Percentiles rank a stretch among this genome's conserved stretches.
Conservation (phyloP, 495 filamentous ascomycete genomes). For the Massariosphaeria phaeospora region DNA sequence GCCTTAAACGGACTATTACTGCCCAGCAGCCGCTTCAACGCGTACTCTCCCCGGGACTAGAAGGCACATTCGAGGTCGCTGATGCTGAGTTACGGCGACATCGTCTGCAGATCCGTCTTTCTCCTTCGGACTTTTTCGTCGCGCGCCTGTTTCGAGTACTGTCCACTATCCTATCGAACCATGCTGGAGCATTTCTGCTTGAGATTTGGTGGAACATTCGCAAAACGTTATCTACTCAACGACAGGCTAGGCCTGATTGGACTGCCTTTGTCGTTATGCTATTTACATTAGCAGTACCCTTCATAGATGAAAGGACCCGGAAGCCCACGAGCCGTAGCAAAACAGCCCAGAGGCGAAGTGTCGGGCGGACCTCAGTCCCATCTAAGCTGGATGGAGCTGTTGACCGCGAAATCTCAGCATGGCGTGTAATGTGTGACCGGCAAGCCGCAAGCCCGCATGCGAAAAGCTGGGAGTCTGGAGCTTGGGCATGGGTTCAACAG, state of each 20-base stretch:
- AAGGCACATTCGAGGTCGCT: constrained; percentile 24
- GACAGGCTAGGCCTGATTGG: constrained; percentile 65
- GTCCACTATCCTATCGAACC: constrained; percentile 35
- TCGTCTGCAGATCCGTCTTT: constrained; percentile 17
- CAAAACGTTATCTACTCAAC: constrained; percentile 53
- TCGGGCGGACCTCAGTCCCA: neutral
- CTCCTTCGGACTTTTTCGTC: constrained; percentile 18
- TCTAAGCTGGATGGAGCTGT: constrained; percentile 1
- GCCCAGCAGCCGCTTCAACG: constrained; percentile 3
- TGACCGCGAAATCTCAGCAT: constrained; percentile 10
- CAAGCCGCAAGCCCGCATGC: constrained; percentile 8
- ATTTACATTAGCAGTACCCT: constrained; percentile 52
- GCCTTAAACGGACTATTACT: constrained; percentile 23
- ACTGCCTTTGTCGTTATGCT: constrained; percentile 68
- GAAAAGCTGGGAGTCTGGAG: constrained; percentile 20
- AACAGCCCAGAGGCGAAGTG: constrained; percentile 4
- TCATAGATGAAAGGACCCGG: constrained; percentile 30
- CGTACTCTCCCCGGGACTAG: constrained; percentile 4
- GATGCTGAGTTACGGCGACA: constrained; percentile 24
- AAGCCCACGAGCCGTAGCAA: constrained; percentile 5
- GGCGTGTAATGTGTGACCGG: constrained; percentile 20
- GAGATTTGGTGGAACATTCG: constrained; percentile 72
- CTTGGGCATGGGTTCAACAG: constrained; percentile 27
- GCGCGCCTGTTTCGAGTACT: constrained; percentile 19
- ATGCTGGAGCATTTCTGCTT: constrained; percentile 59